Percentiles rank a stretch among this genome's conserved stretches.
phyloP scores from a whole-genome alignment of 1,284 basidiomycete species.

The Cryptococcus sp. region DNA sequence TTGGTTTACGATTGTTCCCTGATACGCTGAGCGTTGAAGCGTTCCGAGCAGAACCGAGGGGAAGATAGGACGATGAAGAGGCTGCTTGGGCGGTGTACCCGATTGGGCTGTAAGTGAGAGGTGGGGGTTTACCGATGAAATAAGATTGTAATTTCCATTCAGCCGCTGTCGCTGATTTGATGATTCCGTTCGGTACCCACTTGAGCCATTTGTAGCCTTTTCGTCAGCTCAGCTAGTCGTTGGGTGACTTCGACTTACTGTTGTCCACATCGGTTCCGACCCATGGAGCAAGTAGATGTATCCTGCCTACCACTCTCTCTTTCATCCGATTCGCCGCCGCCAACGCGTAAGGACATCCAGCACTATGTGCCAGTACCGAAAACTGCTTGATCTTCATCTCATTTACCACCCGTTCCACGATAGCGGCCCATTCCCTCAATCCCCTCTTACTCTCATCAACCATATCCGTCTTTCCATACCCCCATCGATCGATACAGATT shows the following conservation, averaged over 20 bases:
- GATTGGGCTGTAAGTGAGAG: conserved; percentile 39
- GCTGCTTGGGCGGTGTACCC: conserved; percentile 24
- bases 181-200: conserved; percentile 86
- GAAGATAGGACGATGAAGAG: neutral
- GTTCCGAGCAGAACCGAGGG: neutral
- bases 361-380: conserved; percentile 92
- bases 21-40: neutral
- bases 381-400: conserved; percentile 71
- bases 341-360: conserved; percentile 89
- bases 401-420: conserved; percentile 85
- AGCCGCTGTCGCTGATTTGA: conserved; percentile 92
- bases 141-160: conserved; percentile 96
- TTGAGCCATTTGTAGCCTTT: conserved; percentile 93
- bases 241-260: conserved; percentile 56
- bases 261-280: conserved; percentile 76
- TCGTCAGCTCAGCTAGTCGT: conserved; percentile 26
- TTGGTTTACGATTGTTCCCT: neutral
- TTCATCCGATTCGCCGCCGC: conserved; percentile 73
- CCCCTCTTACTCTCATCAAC: conserved; percentile 64
- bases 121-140: conserved; percentile 91
- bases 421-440: conserved; percentile 82
- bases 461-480: conserved; percentile 76
- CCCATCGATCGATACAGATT: conserved; percentile 96
- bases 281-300: conserved; percentile 95
- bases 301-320: conserved; percentile 71